A percentile compares a stretch with the other conserved stretches of the same genome.
Conservation (phyloP, 129 eudicot species). For the Deinandra increscens region DNA sequence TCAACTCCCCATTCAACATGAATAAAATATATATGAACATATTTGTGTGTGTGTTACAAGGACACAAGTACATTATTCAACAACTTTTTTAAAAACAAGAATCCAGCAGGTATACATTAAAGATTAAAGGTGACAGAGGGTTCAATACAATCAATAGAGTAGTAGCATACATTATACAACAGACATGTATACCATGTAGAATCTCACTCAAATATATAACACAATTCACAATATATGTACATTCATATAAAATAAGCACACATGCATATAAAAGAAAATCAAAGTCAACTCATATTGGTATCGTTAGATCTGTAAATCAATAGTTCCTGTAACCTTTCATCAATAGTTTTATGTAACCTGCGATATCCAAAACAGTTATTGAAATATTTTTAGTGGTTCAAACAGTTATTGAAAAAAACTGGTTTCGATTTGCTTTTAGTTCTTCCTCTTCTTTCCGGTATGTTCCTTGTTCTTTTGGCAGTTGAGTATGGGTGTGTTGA, state of each 20-base stretch:
- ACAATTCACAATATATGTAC: background rate
- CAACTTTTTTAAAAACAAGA: too few relatives aligned
- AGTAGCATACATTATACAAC: background rate
- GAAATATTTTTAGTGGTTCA: background rate
- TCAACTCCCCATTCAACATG: too few relatives aligned
- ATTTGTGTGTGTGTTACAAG: too few relatives aligned
- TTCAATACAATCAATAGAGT: slow-evolving; percentile 2
- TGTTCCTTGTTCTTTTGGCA: background rate
- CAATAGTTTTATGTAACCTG: background rate
- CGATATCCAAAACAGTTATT: background rate
- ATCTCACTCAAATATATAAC: background rate
- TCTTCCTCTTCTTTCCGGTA: background rate
- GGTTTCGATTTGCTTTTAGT: background rate
- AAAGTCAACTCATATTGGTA: background rate
- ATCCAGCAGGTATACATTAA: too few relatives aligned
- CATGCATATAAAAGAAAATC: background rate
- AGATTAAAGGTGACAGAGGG: background rate
- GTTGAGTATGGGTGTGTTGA: background rate
- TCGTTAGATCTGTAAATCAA: background rate
- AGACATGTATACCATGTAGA: too few relatives aligned
- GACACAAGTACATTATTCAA: too few relatives aligned
- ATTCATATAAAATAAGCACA: background rate
- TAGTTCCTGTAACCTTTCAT: background rate
- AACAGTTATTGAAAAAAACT: background rate
- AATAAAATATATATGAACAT: too few relatives aligned